Conservation (phyloP, 441 rosid species). For the Viola pubescens region DNA sequence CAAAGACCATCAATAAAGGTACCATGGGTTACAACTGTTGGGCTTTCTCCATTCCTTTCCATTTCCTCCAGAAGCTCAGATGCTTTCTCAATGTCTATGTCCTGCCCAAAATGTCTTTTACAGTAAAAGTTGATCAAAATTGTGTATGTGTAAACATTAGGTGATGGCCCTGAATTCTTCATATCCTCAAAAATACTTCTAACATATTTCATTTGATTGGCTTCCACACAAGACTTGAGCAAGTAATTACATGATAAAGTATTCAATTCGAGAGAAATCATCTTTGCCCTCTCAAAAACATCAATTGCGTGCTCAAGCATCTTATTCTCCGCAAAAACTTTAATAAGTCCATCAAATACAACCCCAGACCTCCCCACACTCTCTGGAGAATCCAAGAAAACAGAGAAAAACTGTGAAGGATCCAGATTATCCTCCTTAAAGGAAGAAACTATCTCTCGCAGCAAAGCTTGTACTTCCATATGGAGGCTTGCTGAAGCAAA, state of each 20-base stretch:
- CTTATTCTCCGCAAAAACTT: conserved; percentile 42
- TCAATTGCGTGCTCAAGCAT: conserved; percentile 37
- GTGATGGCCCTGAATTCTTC: conserved; percentile 38
- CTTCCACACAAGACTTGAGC: conserved; percentile 44
- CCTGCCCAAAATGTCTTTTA: conserved; percentile 22
- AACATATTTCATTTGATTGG: conserved; percentile 20
- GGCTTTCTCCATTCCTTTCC: conserved; percentile 30
- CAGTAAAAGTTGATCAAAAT: conserved; percentile 42
- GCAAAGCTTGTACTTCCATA: conserved; percentile 37
- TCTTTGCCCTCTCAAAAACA: conserved; percentile 25
- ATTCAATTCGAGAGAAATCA: conserved; percentile 28
- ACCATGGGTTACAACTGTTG: conserved; percentile 36
- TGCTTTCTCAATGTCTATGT: conserved; percentile 22
- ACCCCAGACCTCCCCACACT: conserved; percentile 17
- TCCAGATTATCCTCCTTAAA: conserved; percentile 24
- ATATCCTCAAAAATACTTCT: conserved; percentile 30
- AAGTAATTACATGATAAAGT: conserved; percentile 46
- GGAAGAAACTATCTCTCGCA: conserved; percentile 31
- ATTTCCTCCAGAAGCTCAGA: conserved; percentile 33
- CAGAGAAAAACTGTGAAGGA: conserved; percentile 27
- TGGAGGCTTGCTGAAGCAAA: conserved; percentile 30
- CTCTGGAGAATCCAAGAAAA: conserved; percentile 28
- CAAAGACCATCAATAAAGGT: conserved; percentile 40
- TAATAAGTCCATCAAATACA: conserved; percentile 34
- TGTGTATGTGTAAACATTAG: conserved; percentile 42